These are phyloP conservation scores for Aspergillus cejpii DNA, from an alignment of 2,329 filamentous ascomycete species.

Conservation along the genomic window DNA sequence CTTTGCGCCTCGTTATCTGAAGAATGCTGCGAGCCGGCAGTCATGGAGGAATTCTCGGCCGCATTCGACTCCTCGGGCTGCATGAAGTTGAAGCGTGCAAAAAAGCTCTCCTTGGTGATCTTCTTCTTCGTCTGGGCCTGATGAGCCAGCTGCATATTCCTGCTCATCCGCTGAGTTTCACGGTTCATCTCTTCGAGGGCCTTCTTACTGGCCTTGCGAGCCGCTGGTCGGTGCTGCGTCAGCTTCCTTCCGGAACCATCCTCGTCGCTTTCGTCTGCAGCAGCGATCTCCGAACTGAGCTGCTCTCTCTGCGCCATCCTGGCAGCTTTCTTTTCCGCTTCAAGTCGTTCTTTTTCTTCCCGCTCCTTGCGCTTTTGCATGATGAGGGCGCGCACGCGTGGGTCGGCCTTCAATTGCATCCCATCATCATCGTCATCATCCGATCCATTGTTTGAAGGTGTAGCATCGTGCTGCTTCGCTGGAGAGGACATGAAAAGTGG, in stretches of 20 bases:
- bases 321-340: slow-evolving; percentile 38
- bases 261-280: slow-evolving; percentile 51
- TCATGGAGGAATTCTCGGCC: slow-evolving; percentile 31
- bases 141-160: slow-evolving; percentile 86
- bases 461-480: slow-evolving; percentile 6
- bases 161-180: slow-evolving; percentile 83
- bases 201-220: slow-evolving; percentile 84
- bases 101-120: slow-evolving; percentile 73
- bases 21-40: slow-evolving; percentile 47
- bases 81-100: slow-evolving; percentile 75
- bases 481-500: slow-evolving; percentile 43
- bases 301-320: slow-evolving; percentile 28
- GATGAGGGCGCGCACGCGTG: slow-evolving; percentile 65
- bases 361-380: slow-evolving; percentile 67
- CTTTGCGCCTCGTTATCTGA: slow-evolving; percentile 40
- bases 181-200: slow-evolving; percentile 90
- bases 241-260: slow-evolving; percentile 59
- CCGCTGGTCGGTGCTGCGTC: slow-evolving; percentile 61
- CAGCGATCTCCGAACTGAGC: slow-evolving; percentile 38
- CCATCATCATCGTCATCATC: slow-evolving; percentile 20
- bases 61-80: slow-evolving; percentile 31
- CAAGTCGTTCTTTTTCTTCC: slow-evolving; percentile 56
- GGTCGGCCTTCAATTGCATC: slow-evolving; percentile 41
- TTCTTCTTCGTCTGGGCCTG: slow-evolving; percentile 88
- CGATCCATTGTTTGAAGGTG: slow-evolving; percentile 14